Evolutionary conservation across 306 rosid species (phyloP).

Genomic region (Begonia fuchsioides): DNA sequence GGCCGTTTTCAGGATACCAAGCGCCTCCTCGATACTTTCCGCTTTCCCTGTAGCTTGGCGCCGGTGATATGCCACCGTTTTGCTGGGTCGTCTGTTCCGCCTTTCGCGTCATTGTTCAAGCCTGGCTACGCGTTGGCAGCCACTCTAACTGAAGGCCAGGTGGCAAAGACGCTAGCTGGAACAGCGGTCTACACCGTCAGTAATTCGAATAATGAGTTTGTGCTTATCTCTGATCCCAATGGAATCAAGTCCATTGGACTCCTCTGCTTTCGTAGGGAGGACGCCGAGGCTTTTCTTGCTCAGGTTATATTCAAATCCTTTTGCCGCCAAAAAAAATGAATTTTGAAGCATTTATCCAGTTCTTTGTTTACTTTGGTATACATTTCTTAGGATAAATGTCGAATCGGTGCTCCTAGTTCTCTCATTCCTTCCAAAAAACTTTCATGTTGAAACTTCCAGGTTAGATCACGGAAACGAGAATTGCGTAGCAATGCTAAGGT

Average conservation of each 20-base stretch:
- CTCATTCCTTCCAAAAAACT: too few relatives aligned
- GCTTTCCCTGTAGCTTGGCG: conserved; percentile 35
- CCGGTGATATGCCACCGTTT: too few relatives aligned
- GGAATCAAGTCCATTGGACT: conserved; percentile 73
- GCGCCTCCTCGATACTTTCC: conserved; percentile 35
- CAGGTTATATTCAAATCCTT: background rate
- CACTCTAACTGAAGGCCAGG: conserved; percentile 38
- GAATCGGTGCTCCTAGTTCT: too few relatives aligned
- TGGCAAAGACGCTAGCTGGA: conserved; percentile 66
- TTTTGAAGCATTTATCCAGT: too few relatives aligned
- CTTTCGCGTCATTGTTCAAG: conserved; percentile 29
- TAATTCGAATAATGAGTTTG: conserved; percentile 87
- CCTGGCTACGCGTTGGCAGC: conserved; percentile 59
- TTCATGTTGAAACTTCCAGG: background rate
- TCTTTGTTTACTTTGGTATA: too few relatives aligned
- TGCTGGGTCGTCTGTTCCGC: conserved; percentile 9
- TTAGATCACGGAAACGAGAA: background rate
- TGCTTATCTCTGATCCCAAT: conserved; percentile 67
- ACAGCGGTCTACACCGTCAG: conserved; percentile 84
- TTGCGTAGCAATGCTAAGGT: conserved; percentile 39
- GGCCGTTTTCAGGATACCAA: background rate
- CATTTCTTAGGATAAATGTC: too few relatives aligned
- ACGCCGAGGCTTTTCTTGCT: conserved; percentile 1
- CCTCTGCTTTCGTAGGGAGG: conserved; percentile 67
- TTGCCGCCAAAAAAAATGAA: background rate